Conservation (phyloP, 208 protist genomes). For the Kentomonas sorsogonicus region DNA sequence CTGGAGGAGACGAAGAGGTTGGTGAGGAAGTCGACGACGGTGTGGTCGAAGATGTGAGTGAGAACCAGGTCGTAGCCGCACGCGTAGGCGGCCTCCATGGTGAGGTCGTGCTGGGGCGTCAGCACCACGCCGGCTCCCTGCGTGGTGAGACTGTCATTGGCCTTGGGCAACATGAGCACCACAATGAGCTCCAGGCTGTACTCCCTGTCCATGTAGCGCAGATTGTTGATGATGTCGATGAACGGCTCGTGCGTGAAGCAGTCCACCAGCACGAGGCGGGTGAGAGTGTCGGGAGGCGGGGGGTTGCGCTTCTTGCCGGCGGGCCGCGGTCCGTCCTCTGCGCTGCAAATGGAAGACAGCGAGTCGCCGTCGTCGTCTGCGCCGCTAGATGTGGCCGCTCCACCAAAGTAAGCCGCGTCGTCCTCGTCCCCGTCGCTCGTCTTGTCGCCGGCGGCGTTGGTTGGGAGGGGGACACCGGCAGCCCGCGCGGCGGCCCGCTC, state of each 20-base stretch:
- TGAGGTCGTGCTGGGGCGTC: conserved; percentile 37
- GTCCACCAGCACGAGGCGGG: conserved; percentile 71
- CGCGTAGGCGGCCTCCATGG: conserved; percentile 55
- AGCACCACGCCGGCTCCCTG: conserved; percentile 55
- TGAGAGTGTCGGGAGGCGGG: conserved; percentile 39
- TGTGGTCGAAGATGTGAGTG: conserved; percentile 66
- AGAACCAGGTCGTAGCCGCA: conserved; percentile 76
- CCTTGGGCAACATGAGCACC: conserved; percentile 47
- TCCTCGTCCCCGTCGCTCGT: conserved; percentile 10
- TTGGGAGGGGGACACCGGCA: background rate
- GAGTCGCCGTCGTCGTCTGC: background rate
- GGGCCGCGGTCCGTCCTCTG: conserved; percentile 6
- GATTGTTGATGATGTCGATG: conserved; percentile 53
- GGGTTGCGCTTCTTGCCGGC: conserved; percentile 11
- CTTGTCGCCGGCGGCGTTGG: background rate
- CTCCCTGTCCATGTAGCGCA: conserved; percentile 63
- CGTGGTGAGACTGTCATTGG: conserved; percentile 11
- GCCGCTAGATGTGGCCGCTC: background rate
- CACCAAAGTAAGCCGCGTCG: background rate
- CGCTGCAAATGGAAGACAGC: conserved; percentile 35
- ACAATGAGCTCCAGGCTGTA: conserved; percentile 61
- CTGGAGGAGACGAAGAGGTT: conserved; percentile 59
- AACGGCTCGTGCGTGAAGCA: conserved; percentile 78
- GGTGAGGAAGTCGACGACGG: conserved; percentile 71
- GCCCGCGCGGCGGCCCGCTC: background rate